A percentile compares a stretch with the other conserved stretches of the same genome.
phyloP scores from a whole-genome alignment of 495 filamentous ascomycete species.

The Pyrenula aspistea region DNA sequence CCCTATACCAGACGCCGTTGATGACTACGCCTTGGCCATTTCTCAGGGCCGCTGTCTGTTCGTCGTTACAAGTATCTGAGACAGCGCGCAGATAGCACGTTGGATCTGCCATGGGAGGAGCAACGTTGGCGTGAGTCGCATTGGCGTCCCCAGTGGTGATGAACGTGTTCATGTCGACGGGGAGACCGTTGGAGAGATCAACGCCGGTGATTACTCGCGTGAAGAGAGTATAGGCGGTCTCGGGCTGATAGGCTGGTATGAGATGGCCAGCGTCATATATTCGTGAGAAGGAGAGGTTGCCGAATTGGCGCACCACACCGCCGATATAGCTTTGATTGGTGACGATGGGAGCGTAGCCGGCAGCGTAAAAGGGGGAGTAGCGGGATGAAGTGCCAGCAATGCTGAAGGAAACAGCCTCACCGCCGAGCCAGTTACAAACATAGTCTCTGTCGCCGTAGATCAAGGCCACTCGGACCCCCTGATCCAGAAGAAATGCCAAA shows the following conservation, averaged over 20 bases:
- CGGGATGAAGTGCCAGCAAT: constrained; percentile 10
- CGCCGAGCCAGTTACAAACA: constrained; percentile 50
- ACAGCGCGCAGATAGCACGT: constrained; percentile 48
- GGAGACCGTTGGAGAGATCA: constrained; percentile 27
- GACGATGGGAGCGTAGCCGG: constrained; percentile 41
- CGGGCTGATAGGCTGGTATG: constrained; percentile 33
- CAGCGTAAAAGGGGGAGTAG: constrained; percentile 22
- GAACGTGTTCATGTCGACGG: constrained; percentile 35
- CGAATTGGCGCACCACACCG: constrained; percentile 34
- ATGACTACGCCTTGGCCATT: constrained; percentile 27
- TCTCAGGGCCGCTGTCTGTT: constrained; percentile 30
- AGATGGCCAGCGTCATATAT: constrained; percentile 38
- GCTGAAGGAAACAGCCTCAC: constrained; percentile 34
- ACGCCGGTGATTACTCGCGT: constrained; percentile 14
- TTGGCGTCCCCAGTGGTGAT: constrained; percentile 38
- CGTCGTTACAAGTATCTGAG: constrained; percentile 32
- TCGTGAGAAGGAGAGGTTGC: constrained; percentile 37
- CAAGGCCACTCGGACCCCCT: constrained; percentile 38
- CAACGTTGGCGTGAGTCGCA: constrained; percentile 28
- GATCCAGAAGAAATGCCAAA: constrained; percentile 35
- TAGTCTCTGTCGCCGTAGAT: constrained; percentile 55
- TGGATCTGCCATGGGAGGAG: constrained; percentile 25
- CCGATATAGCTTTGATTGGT: constrained; percentile 39
- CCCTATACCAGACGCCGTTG: constrained; percentile 33
- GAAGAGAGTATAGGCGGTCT: constrained; percentile 17